Evolutionary conservation across 2,329 filamentous ascomycete species (phyloP), one percentile per base, ranked within the genome.

Genomic region (Xylariaceae sp.): DNA sequence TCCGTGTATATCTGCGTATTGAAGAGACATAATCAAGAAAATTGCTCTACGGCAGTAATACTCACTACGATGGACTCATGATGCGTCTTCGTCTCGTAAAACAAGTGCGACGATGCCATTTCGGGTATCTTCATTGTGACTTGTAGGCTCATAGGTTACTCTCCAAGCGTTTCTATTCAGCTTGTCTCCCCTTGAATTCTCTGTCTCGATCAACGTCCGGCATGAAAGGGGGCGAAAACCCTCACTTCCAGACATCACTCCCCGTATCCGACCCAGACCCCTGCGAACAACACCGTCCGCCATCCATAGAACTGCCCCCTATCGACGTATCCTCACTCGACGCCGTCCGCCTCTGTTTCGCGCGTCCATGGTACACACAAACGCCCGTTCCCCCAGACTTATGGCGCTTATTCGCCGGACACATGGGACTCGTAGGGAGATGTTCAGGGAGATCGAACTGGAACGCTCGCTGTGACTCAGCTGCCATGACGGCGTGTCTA

Each of bases 371-470:
- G 62, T 80, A 80, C 2, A 82, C 78, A 57, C 80, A 83, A 2
- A 82, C 60, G 0, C 78, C 79, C 4, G 72, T 76, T 3, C 80
- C 78, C n/a, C 76, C 73, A 11, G 75, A 75, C 55, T 67, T 67
- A 57, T 80, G 76, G 47, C 73, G 76, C 49, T 69, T 69, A 66
- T 82, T 80, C 7, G 78, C 70, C 2, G 80, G 80, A 57, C 80
- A 83, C 71, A 81, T 75, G 13, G 79, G 79, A 64, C 80, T 82
- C 58, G 62, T 77, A 37, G 79, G 78, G 6, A 80, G 69, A 62
- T 83, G 80, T 62, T 82, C 78, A 1, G 79, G 78, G 9, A 82
- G 62, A 51, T 81, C 74, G 59, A 83, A 81, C 52, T 77, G 71
- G 58, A 83, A 82, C 3, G 51, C 15, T 11, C 53, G 50, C 50